Percentiles rank a stretch among this genome's conserved stretches.
Evolutionary conservation across 148 eudicot genomes (phyloP).

Genomic region (Camellia lanceoleosa): DNA sequence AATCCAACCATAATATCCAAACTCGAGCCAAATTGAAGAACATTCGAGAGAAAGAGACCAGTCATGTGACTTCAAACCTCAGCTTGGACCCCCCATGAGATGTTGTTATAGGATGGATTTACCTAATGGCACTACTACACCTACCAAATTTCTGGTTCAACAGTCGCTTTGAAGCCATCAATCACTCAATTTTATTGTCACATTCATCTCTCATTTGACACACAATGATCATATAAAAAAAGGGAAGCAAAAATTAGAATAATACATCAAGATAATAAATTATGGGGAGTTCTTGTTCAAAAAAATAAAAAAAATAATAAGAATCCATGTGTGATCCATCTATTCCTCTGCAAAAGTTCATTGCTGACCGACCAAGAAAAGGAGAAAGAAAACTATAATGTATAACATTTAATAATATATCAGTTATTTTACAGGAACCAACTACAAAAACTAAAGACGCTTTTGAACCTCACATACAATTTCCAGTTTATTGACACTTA

Average conservation of each 20-base stretch:
- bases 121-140: conserved; percentile 12
- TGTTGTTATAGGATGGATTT: conserved; percentile 1
- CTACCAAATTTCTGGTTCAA: conserved; percentile 3
- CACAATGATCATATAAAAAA: too few species aligned
- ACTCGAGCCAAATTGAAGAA: background rate
- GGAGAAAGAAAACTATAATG: background rate
- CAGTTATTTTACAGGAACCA: conserved; percentile 18
- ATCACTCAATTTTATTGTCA: background rate
- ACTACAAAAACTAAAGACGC: background rate
- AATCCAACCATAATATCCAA: background rate
- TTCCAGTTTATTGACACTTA: conserved; percentile 32
- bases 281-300: background rate
- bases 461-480: conserved; percentile 4
- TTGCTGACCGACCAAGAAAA: background rate
- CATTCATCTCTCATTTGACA: background rate
- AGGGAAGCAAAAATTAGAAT: background rate
- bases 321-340: background rate
- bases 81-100: conserved; percentile 4
- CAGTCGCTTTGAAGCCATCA: background rate
- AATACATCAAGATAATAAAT: conserved; percentile 4
- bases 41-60: background rate
- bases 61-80: conserved; percentile 3
- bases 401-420: background rate
- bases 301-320: background rate
- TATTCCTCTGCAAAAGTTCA: background rate